Evolutionary conservation across 2,329 filamentous ascomycete species (phyloP).

Genomic region (Penicillium sp.): DNA sequence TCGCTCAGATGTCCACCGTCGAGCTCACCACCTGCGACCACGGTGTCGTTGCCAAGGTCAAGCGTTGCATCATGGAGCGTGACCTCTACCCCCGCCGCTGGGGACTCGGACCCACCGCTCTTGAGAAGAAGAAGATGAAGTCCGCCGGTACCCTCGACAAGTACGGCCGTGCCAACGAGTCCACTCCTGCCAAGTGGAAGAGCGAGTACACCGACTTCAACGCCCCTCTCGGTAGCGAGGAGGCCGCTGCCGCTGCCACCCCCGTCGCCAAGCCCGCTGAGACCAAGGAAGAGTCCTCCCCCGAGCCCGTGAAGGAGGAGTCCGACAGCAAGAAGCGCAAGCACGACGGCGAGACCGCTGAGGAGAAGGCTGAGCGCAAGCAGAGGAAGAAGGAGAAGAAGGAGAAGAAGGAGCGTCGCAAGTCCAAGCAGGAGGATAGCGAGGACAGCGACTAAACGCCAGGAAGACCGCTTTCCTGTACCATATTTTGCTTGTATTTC

Average conservation of each 20-base stretch:
- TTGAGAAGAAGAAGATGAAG: constrained; percentile 99
- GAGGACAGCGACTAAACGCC: constrained; percentile 46
- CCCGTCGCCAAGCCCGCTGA: constrained; percentile 24
- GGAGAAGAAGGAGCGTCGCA: constrained; percentile 69
- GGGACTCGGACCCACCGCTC: constrained; percentile 89
- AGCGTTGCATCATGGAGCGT: constrained; percentile 99
- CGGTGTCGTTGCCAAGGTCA: constrained; percentile 97
- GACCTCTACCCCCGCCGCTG: constrained; percentile 95
- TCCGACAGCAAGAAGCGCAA: constrained; percentile 54
- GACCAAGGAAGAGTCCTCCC: constrained; percentile 23
- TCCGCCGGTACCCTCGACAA: constrained; percentile 97
- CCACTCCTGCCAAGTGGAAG: constrained; percentile 91
- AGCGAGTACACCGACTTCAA: constrained; percentile 89
- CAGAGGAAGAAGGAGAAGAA: constrained; percentile 57
- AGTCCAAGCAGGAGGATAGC: constrained; percentile 78
- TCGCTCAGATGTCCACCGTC: constrained; percentile 96
- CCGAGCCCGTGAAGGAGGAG: constrained; percentile 41
- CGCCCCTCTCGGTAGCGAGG: constrained; percentile 49
- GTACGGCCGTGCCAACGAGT: constrained; percentile 88
- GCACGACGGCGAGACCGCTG: constrained; percentile 58
- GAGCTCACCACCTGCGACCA: constrained; percentile 97
- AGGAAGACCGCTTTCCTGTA: constrained; percentile 41
- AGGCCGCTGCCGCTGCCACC: constrained; percentile 46
- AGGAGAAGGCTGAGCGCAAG: constrained; percentile 52
- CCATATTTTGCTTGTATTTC: constrained; percentile 36